These are phyloP conservation scores for Phytophthora chlamydospora DNA, from an alignment of 352 stramenopile genomes.

Conservation along the genomic window DNA sequence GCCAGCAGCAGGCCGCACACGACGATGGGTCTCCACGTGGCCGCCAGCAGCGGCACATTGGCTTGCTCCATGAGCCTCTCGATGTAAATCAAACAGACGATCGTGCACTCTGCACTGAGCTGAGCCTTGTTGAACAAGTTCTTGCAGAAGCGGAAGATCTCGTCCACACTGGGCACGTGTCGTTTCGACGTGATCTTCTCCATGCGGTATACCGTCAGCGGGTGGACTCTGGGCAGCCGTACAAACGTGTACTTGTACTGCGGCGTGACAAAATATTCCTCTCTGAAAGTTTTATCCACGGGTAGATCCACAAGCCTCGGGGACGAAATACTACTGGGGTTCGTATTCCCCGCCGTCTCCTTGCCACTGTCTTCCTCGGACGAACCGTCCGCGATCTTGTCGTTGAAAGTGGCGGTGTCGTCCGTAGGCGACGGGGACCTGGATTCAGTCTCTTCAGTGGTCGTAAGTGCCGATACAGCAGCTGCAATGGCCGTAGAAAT, in stretches of 20 bases:
- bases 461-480: constrained; percentile 29
- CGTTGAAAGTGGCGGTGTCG: constrained; percentile 11
- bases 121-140: constrained; percentile 97
- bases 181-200: constrained; percentile 82
- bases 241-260: constrained; percentile 91
- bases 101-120: constrained; percentile 97
- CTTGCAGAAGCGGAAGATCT: constrained; percentile 93
- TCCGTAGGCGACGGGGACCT: constrained; percentile 22
- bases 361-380: constrained; percentile 17
- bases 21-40: constrained; percentile 98
- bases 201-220: constrained; percentile 84
- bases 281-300: constrained; percentile 84
- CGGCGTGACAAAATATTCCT: constrained; percentile 90
- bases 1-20: constrained; percentile 97
- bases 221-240: constrained; percentile 69
- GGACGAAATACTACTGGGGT: constrained; percentile 56
- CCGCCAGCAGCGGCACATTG: constrained; percentile 94
- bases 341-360: constrained; percentile 26
- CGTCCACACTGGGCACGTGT: constrained; percentile 89
- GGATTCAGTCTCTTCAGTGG: constrained; percentile 30
- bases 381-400: constrained; percentile 10
- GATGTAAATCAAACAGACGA: constrained; percentile 99
- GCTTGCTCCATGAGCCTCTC: constrained; percentile 98
- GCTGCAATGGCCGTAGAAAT: constrained; percentile 29
- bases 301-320: constrained; percentile 72